phyloP scores from a whole-genome alignment of 306 rosid species.

The Nissolia schottii region DNA sequence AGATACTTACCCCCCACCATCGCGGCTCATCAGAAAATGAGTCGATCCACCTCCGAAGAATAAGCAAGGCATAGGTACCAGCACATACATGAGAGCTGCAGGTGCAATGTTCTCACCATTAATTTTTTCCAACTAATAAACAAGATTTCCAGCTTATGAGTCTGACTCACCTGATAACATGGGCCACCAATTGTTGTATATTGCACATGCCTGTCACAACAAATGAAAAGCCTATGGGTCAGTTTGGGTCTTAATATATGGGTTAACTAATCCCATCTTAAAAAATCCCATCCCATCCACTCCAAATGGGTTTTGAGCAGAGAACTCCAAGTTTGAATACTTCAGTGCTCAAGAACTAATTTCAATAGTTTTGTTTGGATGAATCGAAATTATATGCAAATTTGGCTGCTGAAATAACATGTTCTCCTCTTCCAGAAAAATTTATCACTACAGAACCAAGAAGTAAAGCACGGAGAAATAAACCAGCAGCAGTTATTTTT shows the following conservation, averaged over 20 bases:
- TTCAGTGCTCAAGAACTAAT: background rate
- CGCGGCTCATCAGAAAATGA: constrained; percentile 73
- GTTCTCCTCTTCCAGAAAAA: background rate
- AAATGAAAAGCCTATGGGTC: constrained; percentile 10
- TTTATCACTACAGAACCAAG: background rate
- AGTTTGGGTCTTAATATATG: background rate
- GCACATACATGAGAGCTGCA: constrained; percentile 94
- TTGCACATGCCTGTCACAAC: constrained; percentile 77
- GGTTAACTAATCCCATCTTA: background rate
- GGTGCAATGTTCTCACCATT: constrained; percentile 5
- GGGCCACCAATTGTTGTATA: constrained; percentile 98
- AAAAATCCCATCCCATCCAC: background rate
- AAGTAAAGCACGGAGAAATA: background rate
- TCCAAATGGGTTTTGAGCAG: background rate
- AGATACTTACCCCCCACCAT: constrained; percentile 46
- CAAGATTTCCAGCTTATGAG: constrained; percentile 6
- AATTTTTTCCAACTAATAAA: background rate
- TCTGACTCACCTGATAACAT: constrained; percentile 74
- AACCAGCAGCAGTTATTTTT: background rate
- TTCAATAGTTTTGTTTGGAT: background rate
- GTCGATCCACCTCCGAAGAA: constrained; percentile 96
- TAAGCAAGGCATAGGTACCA: constrained; percentile 93
- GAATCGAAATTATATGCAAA: background rate
- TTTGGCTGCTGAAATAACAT: background rate
- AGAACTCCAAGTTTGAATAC: background rate